Evolutionary conservation across 176 grass and related monocot species (phyloP).

Genomic region (Musa itinerans): DNA sequence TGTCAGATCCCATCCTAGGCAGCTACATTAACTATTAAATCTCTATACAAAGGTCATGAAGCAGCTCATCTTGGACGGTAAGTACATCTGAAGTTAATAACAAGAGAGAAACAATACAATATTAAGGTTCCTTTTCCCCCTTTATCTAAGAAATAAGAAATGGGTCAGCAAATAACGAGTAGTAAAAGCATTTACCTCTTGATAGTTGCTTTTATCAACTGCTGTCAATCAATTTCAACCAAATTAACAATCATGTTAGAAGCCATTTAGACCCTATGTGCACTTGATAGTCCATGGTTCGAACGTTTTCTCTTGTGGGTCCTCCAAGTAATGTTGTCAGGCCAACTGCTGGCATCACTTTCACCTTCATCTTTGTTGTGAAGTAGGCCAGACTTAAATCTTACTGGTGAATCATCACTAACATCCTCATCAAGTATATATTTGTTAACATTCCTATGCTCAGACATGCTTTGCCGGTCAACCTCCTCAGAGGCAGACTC

Average conservation of each 20-base stretch:
- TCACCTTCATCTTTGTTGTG: slow-evolving; percentile 21
- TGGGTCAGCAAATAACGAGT: background rate
- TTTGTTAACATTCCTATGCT: slow-evolving; percentile 28
- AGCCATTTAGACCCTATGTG: slow-evolving; percentile 27
- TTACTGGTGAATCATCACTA: slow-evolving; percentile 17
- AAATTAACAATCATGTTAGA: background rate
- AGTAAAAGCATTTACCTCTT: background rate
- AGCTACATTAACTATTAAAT: no score
- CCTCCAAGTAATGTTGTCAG: slow-evolving; percentile 54
- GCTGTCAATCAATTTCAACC: background rate
- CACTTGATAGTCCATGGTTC: slow-evolving; percentile 39
- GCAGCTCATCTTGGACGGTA: no score
- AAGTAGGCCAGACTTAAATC: background rate
- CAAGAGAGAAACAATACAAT: no score
- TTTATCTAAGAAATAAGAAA: no score
- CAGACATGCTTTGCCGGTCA: slow-evolving; percentile 24
- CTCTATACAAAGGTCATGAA: no score
- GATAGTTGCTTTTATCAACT: background rate
- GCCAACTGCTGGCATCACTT: slow-evolving; percentile 36
- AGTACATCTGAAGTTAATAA: no score
- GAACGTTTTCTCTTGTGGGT: slow-evolving; percentile 84
- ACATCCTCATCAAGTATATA: slow-evolving; percentile 26
- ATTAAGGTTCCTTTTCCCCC: no score
- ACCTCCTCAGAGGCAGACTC: slow-evolving; percentile 25
- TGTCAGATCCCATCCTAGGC: no score